phyloP scores from a whole-genome alignment of 805 yeast species.

The Yarrowia alimentaria region DNA sequence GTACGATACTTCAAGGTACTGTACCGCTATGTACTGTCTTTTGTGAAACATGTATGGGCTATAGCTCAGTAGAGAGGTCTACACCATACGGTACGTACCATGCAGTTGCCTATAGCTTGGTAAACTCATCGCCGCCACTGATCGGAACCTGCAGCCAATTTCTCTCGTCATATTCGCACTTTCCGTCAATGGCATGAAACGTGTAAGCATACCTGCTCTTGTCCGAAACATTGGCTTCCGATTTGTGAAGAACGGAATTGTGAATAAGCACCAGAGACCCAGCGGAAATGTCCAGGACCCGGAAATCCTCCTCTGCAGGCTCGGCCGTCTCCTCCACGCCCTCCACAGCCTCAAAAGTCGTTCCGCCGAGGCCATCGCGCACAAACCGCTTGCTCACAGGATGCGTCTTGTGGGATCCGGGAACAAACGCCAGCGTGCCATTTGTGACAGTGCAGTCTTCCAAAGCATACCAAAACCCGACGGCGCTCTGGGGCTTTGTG shows the following conservation, averaged over 20 bases:
- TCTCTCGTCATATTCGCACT: slow-evolving; percentile 54
- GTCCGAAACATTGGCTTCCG: slow-evolving; percentile 55
- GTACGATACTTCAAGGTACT: too few species aligned
- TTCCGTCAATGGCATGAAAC: slow-evolving; percentile 75
- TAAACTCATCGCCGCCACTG: slow-evolving; percentile 60
- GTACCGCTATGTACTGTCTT: too few species aligned
- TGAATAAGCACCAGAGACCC: slow-evolving; percentile 72
- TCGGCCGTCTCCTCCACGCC: slow-evolving; percentile 38
- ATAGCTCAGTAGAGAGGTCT: too few species aligned
- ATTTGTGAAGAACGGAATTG: slow-evolving; percentile 68
- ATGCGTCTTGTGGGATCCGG: slow-evolving; percentile 64
- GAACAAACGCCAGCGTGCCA: slow-evolving; percentile 67
- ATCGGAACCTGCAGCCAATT: slow-evolving; percentile 83
- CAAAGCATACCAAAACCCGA: slow-evolving; percentile 81
- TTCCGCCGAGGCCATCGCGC: slow-evolving; percentile 47
- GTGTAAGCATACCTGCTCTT: slow-evolving; percentile 73
- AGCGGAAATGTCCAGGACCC: slow-evolving; percentile 60
- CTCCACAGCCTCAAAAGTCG: slow-evolving; percentile 50
- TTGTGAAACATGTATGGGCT: too few species aligned
- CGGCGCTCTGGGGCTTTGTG: slow-evolving; percentile 66
- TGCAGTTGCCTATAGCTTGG: slow-evolving; percentile 32
- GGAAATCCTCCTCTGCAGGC: slow-evolving; percentile 47
- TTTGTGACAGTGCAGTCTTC: slow-evolving; percentile 66
- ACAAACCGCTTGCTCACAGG: slow-evolving; percentile 65
- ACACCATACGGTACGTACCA: too few species aligned